Evolutionary conservation across 331 rosid species (phyloP).

Genomic region (Stylosanthes scabra): DNA sequence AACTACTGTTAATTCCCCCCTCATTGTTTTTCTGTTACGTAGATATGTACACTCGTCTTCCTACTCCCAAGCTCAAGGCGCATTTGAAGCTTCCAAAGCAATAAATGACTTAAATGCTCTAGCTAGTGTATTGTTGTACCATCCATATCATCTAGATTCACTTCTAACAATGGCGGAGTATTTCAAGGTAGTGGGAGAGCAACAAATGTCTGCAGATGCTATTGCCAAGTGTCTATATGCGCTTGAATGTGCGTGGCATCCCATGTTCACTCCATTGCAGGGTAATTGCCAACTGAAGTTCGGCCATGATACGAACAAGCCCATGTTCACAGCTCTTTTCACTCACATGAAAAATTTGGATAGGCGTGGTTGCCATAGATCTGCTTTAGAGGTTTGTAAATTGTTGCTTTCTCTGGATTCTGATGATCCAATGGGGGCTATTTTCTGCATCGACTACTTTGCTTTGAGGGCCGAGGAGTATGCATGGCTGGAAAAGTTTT

Average conservation of each 20-base stretch:
- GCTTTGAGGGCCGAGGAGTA: conserved; percentile 91
- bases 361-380: conserved; percentile 96
- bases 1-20: conserved; percentile 6
- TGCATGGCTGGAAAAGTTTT: conserved; percentile 87
- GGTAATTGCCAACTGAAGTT: conserved; percentile 90
- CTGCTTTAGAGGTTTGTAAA: conserved; percentile 96
- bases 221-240: conserved; percentile 84
- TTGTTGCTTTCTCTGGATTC: conserved; percentile 88
- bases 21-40: conserved; percentile 42
- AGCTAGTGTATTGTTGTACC: conserved; percentile 61
- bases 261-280: conserved; percentile 84
- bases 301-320: conserved; percentile 78
- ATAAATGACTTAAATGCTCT: conserved; percentile 79
- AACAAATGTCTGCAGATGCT: conserved; percentile 88
- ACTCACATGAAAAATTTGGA: conserved; percentile 91
- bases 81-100: conserved; percentile 88
- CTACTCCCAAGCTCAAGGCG: conserved; percentile 74
- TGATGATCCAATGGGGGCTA: conserved; percentile 94
- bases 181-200: conserved; percentile 90
- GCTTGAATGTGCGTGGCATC: conserved; percentile 95
- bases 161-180: conserved; percentile 93
- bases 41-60: conserved; percentile 77
- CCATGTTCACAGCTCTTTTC: conserved; percentile 73
- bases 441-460: conserved; percentile 89
- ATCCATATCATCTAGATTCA: conserved; percentile 89